These are phyloP conservation scores for Volutella citrinella DNA, from an alignment of 2,329 filamentous ascomycete genomes.

Conservation along the genomic window DNA sequence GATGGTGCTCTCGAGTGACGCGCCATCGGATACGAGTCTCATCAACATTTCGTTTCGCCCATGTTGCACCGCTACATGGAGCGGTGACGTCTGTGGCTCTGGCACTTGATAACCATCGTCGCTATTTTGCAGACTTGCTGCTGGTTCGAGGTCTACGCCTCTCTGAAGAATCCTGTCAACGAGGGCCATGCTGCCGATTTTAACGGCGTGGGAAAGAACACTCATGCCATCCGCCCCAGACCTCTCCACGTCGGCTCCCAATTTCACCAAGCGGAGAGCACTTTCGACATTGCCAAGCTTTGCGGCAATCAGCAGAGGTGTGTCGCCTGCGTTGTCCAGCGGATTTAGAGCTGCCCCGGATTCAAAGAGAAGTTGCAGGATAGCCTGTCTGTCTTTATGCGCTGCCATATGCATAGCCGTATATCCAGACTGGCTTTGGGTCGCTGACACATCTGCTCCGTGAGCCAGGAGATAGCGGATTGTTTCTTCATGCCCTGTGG, in stretches of 20 bases:
- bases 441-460: slow-evolving; percentile 20
- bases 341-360: slow-evolving; percentile 21
- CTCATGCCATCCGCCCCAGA: slow-evolving; percentile 25
- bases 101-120: slow-evolving; percentile 20
- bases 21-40: slow-evolving; percentile 22
- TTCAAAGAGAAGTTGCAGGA: slow-evolving; percentile 20
- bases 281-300: slow-evolving; percentile 24
- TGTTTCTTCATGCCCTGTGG: slow-evolving; percentile 26
- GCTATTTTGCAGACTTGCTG: slow-evolving; percentile 8
- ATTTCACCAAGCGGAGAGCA: slow-evolving; percentile 19
- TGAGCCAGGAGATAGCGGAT: slow-evolving; percentile 25
- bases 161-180: slow-evolving; percentile 21
- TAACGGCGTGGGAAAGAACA: slow-evolving; percentile 26
- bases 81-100: slow-evolving; percentile 23
- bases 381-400: slow-evolving; percentile 23
- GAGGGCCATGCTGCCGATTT: slow-evolving; percentile 19
- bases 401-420: slow-evolving; percentile 27
- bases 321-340: slow-evolving; percentile 22
- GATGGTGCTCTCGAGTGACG: slow-evolving; percentile 23
- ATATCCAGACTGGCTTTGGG: slow-evolving; percentile 21
- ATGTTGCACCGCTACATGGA: slow-evolving; percentile 25
- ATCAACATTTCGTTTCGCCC: slow-evolving; percentile 24
- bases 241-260: slow-evolving; percentile 24
- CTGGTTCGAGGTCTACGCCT: slow-evolving; percentile 18
- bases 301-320: slow-evolving; percentile 25